A percentile compares a stretch with the other conserved stretches of the same genome.
These are phyloP conservation scores for Spinacia oleracea DNA, from an alignment of 179 eudicot genomes.

Conservation along the genomic window DNA sequence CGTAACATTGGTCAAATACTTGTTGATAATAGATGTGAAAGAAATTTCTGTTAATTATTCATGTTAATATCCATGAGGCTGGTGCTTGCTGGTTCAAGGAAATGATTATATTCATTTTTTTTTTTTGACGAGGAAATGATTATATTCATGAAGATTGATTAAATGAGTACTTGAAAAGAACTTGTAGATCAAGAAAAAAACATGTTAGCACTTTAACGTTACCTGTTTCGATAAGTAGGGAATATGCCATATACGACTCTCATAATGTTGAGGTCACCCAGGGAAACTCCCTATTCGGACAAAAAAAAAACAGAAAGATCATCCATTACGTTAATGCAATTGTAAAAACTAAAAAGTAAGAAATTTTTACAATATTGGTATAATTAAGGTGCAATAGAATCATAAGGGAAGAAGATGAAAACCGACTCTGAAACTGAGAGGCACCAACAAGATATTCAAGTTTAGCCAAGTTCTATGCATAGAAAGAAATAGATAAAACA, in stretches of 20 bases:
- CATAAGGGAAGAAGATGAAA: background rate
- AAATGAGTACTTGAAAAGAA: constrained; percentile 1
- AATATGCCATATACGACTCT: constrained; percentile 94
- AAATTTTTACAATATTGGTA: background rate
- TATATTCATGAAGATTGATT: too few species aligned
- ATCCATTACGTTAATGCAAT: background rate
- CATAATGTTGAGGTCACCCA: constrained; percentile 80
- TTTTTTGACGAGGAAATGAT: too few species aligned
- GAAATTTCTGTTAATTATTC: background rate
- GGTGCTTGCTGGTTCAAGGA: background rate
- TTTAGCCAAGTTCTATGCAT: background rate
- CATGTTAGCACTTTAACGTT: constrained; percentile 15
- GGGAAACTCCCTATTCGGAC: constrained; percentile 61
- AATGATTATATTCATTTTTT: background rate
- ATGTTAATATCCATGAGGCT: background rate
- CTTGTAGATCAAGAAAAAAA: background rate
- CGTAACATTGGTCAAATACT: constrained; percentile 5
- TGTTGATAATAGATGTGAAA: background rate
- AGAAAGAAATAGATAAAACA: background rate
- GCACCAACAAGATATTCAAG: background rate
- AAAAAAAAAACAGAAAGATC: background rate
- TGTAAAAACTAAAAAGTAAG: background rate
- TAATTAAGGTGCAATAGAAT: background rate
- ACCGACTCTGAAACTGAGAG: background rate
- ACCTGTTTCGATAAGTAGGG: constrained; percentile 98